phyloP scores from a whole-genome alignment of 495 filamentous ascomycete genomes.

The Lophiotrema nucula region DNA sequence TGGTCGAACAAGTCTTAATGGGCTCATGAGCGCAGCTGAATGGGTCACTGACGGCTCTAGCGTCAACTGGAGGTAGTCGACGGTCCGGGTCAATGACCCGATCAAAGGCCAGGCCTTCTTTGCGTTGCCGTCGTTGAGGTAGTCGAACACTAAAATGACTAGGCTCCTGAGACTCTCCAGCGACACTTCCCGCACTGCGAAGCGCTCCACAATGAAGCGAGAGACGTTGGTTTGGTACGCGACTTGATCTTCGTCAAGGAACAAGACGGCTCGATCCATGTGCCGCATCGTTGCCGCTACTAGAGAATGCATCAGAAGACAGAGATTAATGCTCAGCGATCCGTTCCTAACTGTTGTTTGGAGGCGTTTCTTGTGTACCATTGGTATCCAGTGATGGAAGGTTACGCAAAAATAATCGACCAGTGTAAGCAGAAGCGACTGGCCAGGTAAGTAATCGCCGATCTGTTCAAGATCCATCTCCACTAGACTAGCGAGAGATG shows the following conservation, averaged over 20 bases:
- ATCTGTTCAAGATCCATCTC: too few species aligned
- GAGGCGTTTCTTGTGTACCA: constrained; percentile 8
- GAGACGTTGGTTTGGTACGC: not conserved
- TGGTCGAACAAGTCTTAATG: not conserved
- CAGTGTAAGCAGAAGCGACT: constrained; percentile 5
- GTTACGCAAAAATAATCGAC: constrained; percentile 10
- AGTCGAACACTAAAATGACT: constrained; percentile 10
- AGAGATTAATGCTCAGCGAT: not conserved
- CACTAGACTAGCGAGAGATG: too few species aligned
- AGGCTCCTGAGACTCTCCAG: constrained; percentile 5
- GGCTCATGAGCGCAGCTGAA: constrained; percentile 6
- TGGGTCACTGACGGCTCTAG: not conserved
- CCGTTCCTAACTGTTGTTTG: not conserved
- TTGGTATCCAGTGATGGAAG: constrained; percentile 16
- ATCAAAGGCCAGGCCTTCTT: constrained; percentile 11
- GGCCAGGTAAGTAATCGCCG: too few species aligned
- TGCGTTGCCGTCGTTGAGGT: constrained; percentile 8
- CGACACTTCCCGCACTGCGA: constrained; percentile 1
- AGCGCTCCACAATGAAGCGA: constrained; percentile 8
- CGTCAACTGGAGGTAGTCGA: constrained; percentile 12
- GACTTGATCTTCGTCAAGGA: constrained; percentile 10
- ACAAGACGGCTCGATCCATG: not conserved
- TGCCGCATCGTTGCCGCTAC: constrained; percentile 5
- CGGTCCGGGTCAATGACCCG: constrained; percentile 6
- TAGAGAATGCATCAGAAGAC: constrained; percentile 4